Base-by-base conservation (phyloP, 1,139 yeast species). In the Debaryomyces psychrophilus region DNA sequence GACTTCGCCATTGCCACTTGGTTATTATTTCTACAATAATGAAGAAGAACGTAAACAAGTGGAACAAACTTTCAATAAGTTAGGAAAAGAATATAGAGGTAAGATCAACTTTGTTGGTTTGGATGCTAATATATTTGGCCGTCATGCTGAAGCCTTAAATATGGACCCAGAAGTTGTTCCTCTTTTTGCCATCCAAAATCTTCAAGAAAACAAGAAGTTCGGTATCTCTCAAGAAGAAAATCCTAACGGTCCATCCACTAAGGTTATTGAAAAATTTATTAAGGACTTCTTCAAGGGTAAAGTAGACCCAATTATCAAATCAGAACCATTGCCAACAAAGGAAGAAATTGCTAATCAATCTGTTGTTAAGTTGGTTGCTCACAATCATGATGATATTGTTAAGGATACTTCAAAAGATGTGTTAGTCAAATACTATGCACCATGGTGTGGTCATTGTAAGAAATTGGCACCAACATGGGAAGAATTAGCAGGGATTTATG, bases 401-500 rank as follows among this genome's bases (percentile, higher is more conserved):
- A 72, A 76, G 33, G 92, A 90, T 62, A 71, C 75, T 44, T 67
- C 78, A 49, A 90, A 89, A 77, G 98, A 93, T 67, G 92, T 93
- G 44, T 76, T 93, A 57, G 92, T 93, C 57, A 90, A 92, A 76
- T 92, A 88, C 74, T 93, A 89, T 65, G 99, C 99, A 47, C 96
- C 97, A 71, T 93, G 99, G 99, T 92, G 99, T 77, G 97, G 98
- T 43, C 98, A 92, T 79, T 92, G 99, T 81, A 92, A 92, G 81
- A 89, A 81, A 71, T 79, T 92, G 70, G 96, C 96, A 49, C 99
- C 99, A 64, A 78, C 76, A 50, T 93, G 86, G 77, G 96, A 88
- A 65, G 95, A 90, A 66, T 81, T 93, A 58, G 97, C 90, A 48
- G 83, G 73, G 44, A 65, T 87, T 48, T 87, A 76, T 68, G 76